A percentile compares a stretch with the other conserved stretches of the same genome.
Conservation (phyloP, 148 eudicot genomes). For the Camellia lanceoleosa region DNA sequence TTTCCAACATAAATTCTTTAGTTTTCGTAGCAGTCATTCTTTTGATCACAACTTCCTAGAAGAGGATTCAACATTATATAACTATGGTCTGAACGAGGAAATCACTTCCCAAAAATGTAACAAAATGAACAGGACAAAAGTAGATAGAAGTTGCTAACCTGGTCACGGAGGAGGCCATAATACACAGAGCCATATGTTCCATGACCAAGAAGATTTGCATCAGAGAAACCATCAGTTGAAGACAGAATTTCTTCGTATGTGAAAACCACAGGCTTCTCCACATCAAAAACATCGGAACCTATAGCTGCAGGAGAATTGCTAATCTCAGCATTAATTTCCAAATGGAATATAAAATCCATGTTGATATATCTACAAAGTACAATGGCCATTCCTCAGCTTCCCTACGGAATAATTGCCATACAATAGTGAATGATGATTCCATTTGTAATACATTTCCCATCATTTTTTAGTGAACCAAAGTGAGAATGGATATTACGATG, state of each 20-base stretch:
- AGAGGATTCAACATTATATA: conserved; percentile 8
- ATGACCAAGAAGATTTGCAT: conserved; percentile 87
- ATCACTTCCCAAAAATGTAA: not conserved
- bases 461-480: too few species aligned
- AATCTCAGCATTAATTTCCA: not conserved
- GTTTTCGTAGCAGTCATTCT: conserved; percentile 93
- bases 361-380: too few species aligned
- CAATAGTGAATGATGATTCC: too few species aligned
- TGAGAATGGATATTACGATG: too few species aligned
- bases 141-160: conserved; percentile 38
- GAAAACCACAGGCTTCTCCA: conserved; percentile 86
- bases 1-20: conserved; percentile 79
- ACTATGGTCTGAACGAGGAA: not conserved
- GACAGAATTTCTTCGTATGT: conserved; percentile 58
- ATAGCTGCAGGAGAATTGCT: conserved; percentile 40
- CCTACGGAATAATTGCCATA: too few species aligned
- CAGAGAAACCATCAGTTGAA: conserved; percentile 78
- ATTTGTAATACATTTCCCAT: too few species aligned
- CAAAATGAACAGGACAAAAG: not conserved
- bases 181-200: conserved; percentile 95
- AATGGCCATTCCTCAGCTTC: too few species aligned
- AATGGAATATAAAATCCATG: not conserved
- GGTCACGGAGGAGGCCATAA: conserved; percentile 76
- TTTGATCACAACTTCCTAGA: conserved; percentile 86
- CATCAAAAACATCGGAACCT: conserved; percentile 70